Evolutionary conservation across 2,329 filamentous ascomycete genomes (phyloP), one percentile per base, ranked within the genome.

Genomic region (Clarireedia homoeocarpa): DNA sequence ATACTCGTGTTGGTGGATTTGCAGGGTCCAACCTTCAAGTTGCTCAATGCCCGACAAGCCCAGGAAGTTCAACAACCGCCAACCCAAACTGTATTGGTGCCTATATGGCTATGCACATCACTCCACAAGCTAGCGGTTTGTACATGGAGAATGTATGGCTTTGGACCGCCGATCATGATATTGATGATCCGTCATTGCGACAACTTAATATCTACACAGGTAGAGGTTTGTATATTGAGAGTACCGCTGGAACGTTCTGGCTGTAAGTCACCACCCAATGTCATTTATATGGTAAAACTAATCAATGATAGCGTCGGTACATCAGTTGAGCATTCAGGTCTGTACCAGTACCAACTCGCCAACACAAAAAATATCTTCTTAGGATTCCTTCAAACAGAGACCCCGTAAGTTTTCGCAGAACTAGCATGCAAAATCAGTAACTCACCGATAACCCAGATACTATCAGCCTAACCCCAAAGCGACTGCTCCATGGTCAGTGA

Each of bases 381-480:
- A 48, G 64, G 65, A 34, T 61, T 62, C 42, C 57, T 64, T 6
- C 65, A 66, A 26, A 65, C 63, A 1, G 63, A 65, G 42, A 63
- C 65, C 15, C 59, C 63, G 54, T 65, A 89, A 34, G 30, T 12
- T 34, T 14, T 9, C 10, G 10, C 30, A 34, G 30, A 34, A 14
- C 30, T 34, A 9, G 3, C 1, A 4, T 34, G 2, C 30, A 34
- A 34, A 34, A 4, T 14, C 30, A 12, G 30, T 3, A 34, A 34
- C 30, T 34, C 12, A 34, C 10, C 30, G 12, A 34, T 12, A 14
- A 14, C 12, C 12, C 36, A 64, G 62, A 44, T 89, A 89, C 71
- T 88, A 81, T 70, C 85, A 89, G 68, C 81, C 84, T 24, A 81
- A 79, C 65, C 85, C 85, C 0, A 72, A 71, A 47, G 81, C 84